Base-by-base conservation (phyloP, 331 rosid genomes). In the Dryas integrifolia region DNA sequence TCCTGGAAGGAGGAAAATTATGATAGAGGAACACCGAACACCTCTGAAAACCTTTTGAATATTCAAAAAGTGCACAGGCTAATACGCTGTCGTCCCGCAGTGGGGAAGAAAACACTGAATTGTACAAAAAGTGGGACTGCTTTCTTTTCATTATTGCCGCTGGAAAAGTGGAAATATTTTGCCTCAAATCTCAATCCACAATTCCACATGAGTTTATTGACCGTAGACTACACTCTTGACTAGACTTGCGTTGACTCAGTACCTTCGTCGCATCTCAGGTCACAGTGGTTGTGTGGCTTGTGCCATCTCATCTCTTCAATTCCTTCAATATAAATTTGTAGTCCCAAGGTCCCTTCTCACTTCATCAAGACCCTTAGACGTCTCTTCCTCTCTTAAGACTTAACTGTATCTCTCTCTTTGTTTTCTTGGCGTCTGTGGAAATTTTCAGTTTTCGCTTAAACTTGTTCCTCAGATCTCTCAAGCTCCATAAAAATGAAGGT, bases 401-500 rank as follows among this genome's bases (percentile, higher is more conserved):
- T 2, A 4, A 0, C 56, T 11, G 16, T 15, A 6, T 46, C 47
- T 44, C 30, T 53, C 10, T 44, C 57, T 24, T 2, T 40, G 0
- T 38, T 46, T 13, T 10, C 8, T 44, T 6, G 4, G 26, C 12
- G 43, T 40, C 38, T 6, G 13, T 13, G 0, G 40, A 16, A 26
- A 9, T 9, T 73, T 64, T 24, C 16, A 10, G 50, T 49, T 4
- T 39, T 58, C 4, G 3, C 2, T 38, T 10, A 5, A 2, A 15
- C 57, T 50, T 30, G 41, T 35, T 9, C 26, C 10, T 65, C 69
- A 45, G 70, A 76, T 59, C 78, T 9, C 55, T 10, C 72, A 59
- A 60, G 43, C 48, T 67, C 60, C 13, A 2, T 16, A 5, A 44
- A 2, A 7, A 81, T 76, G 85, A 81, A 76, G 85, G 85, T 81